Conservation (phyloP, 768 basidiomycete species). For the Fibroporia radiculosa region DNA sequence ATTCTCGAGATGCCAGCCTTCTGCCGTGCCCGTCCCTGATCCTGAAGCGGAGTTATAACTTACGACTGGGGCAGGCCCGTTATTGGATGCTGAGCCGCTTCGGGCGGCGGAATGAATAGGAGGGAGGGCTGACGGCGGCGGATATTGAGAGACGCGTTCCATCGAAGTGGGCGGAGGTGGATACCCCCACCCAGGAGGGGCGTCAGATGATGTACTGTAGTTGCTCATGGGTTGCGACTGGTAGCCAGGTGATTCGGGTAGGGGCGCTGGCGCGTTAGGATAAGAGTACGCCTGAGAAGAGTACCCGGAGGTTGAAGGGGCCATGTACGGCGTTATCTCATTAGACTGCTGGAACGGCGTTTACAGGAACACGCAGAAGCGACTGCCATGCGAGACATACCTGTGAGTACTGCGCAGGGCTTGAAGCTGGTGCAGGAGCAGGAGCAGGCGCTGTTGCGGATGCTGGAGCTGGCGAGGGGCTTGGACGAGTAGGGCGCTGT, state of each 20-base stretch:
- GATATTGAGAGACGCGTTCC: slow-evolving; percentile 37
- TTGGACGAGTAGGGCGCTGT: slow-evolving; percentile 14
- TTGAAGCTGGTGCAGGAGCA: slow-evolving; percentile 7
- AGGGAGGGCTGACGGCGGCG: slow-evolving; percentile 36
- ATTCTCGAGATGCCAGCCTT: slow-evolving; percentile 17
- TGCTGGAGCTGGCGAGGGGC: slow-evolving; percentile 10
- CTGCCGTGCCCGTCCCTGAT: slow-evolving; percentile 10
- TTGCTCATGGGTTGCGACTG: slow-evolving; percentile 32
- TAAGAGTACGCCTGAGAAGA: slow-evolving; percentile 36
- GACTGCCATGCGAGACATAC: slow-evolving; percentile 9
- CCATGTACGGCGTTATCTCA: slow-evolving; percentile 32
- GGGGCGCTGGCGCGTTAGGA: slow-evolving; percentile 32
- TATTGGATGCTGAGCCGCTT: slow-evolving; percentile 6
- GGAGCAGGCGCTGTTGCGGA: slow-evolving; percentile 9
- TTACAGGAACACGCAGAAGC: background rate
- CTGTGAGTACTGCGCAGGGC: slow-evolving; percentile 15
- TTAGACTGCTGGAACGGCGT: slow-evolving; percentile 13
- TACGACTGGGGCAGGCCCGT: slow-evolving; percentile 15
- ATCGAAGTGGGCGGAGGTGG: slow-evolving; percentile 22
- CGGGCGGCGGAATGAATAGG: slow-evolving; percentile 48
- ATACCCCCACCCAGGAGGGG: slow-evolving; percentile 52
- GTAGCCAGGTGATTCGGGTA: slow-evolving; percentile 34
- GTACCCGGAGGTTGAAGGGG: slow-evolving; percentile 34
- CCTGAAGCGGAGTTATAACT: slow-evolving; percentile 15
- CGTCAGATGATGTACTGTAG: slow-evolving; percentile 33